Evolutionary conservation across 2,329 filamentous ascomycete species (phyloP), one percentile per base, ranked within the genome.

Genomic region (Fusarium sp.): DNA sequence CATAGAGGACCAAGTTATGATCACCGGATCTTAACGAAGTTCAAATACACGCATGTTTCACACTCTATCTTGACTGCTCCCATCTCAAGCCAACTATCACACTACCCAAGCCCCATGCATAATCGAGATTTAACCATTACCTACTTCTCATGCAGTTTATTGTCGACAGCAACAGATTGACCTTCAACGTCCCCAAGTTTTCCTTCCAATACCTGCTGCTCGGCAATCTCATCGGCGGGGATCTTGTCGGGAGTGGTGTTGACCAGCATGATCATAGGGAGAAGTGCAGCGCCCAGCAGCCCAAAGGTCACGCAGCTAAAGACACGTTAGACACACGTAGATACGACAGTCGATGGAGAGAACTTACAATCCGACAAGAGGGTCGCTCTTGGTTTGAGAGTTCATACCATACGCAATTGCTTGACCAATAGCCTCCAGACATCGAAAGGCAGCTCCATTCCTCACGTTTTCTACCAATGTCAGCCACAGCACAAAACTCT

Each of bases 201-300:
- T 20, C 63, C 49, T 5, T 58, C 49, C 1, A 63, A 11, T 2
- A 49, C 58, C 31, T 39, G 42, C 20, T 56, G 60, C 6, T 63
- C 58, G 0, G 60, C 60, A 2, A 63, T 63, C 6, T 63, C 60
- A 9, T 63, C 60, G 4, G 60, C 58, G 1, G 60, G 60, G 18
- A 63, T 63, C 14, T 36, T 63, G 17, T 63, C 49, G 4, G 60
- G 60, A 9, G 60, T 63, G 2, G 17, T 56, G 11, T 63, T 63
- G 7, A 63, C 60, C 3, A 63, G 60, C 60, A 63, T 63, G 6
- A 63, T 63, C 58, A 63, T 63, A 6, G 60, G 58, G 3, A 63
- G 10, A 3, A 64, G 38, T 1, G 58, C 49, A n/a, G 58, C 60
- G 8, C 43, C 59, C 3, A 63, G 22, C 0, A 64, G 8, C 2